Evolutionary conservation across 306 rosid species (phyloP), one percentile per base, ranked within the genome.

Genomic region (Dryas alaskensis): DNA sequence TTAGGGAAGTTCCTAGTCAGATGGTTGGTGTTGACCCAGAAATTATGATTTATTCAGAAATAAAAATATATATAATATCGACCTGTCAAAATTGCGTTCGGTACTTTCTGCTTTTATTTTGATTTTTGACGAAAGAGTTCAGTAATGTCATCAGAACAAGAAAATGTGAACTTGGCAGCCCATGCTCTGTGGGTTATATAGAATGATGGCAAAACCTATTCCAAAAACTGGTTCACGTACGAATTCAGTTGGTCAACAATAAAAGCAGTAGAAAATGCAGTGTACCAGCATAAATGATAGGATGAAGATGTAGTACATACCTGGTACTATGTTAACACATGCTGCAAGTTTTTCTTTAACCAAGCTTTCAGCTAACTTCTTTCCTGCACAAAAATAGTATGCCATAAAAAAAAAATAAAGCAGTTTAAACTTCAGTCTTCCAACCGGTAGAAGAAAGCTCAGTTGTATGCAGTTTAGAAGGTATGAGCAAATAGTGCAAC

Each of bases 291-390:
- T 12, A 47, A 11, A 43, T 22, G 11, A 8, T 25, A 54, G 3
- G 40, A 27, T 8, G 45, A 58, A 45, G 3, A 37, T 39, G 62
- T 70, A 82, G 58, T n/a, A 27, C 63, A 72, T 79, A 92, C 97
- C 97, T 0, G 99, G 96, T 25, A 94, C 86, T 76, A 89, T 79
- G 77, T 94, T 94, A 16, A 92, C 97, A 82, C 97, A 94, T 51
- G 99, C 99, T 43, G 99, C 99, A 81, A 94, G 97, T 77, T 86
- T 90, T 79, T 94, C 99, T 55, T 50, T 81, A 64, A 92, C 97
- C 72, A 94, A 84, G 78, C 92, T 92, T 79, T 83, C 94, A 19
- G 99, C 92, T 85, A 94, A 82, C 72, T 92, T 92, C 86, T 87
- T 92, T 66, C 99, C 99, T 91, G 76, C 78, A 87, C 2, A 78